Evolutionary conservation across 228 moss, liverwort and hornwort species (phyloP).

Genomic region (Sphagnum magellanicum): DNA sequence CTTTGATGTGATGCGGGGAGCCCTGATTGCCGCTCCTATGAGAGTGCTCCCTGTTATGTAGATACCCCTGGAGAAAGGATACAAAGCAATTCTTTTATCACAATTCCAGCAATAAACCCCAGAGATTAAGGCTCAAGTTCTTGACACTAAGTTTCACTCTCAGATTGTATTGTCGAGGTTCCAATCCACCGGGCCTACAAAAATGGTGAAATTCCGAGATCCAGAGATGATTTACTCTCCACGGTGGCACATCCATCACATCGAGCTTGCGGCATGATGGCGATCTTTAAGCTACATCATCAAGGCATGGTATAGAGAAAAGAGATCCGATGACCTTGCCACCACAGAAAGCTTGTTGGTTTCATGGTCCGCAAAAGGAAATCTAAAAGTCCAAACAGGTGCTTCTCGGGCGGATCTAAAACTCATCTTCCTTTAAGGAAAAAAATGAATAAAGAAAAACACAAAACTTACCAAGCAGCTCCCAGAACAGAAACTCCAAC

Average conservation of each 20-base stretch:
- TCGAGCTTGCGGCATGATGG: too few relatives aligned
- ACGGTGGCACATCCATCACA: neutral
- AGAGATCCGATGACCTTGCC: neutral
- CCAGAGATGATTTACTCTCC: neutral
- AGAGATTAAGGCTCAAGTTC: neutral
- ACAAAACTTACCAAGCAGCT: constrained; percentile 63
- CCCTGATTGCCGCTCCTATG: constrained; percentile 94
- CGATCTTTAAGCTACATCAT: too few relatives aligned
- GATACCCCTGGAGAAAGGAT: constrained; percentile 62
- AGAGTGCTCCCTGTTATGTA: constrained; percentile 99
- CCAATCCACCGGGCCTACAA: neutral
- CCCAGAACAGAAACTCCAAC: constrained; percentile 96
- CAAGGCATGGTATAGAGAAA: neutral
- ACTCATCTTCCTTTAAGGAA: neutral
- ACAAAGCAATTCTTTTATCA: neutral
- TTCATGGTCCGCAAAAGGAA: neutral
- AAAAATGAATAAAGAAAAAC: neutral
- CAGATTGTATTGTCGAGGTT: neutral
- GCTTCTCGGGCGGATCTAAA: too few relatives aligned
- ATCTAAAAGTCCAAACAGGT: neutral
- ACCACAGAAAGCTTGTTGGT: neutral
- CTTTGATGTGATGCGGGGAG: constrained; percentile 94
- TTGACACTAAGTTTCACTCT: neutral
- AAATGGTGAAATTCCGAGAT: neutral
- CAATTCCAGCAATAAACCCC: neutral